phyloP scores from a whole-genome alignment of 768 basidiomycete genomes.

The Artomyces pyxidatus region DNA sequence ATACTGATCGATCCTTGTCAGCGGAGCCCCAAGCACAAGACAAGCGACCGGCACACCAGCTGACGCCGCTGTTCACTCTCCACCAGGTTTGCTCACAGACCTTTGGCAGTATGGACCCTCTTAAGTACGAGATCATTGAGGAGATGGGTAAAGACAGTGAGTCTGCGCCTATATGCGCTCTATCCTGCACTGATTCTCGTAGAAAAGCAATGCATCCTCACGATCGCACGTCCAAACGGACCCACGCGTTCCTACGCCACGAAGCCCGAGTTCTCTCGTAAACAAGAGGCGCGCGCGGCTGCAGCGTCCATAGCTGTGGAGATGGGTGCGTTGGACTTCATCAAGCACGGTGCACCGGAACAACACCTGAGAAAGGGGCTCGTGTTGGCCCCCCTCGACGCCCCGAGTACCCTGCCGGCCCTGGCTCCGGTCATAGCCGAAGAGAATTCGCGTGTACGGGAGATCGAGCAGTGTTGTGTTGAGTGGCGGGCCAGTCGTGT shows the following conservation, averaged over 20 bases:
- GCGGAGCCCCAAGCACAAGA: background rate
- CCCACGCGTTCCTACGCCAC: conserved; percentile 45
- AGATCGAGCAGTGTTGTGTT: conserved; percentile 46
- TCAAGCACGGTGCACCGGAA: conserved; percentile 36
- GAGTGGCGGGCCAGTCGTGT: conserved; percentile 48
- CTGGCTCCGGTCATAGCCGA: conserved; percentile 1
- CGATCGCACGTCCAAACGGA: conserved; percentile 50
- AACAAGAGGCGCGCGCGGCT: conserved; percentile 45
- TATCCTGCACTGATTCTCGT: background rate
- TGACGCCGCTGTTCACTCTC: conserved; percentile 11
- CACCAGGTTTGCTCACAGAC: conserved; percentile 20
- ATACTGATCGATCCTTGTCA: background rate
- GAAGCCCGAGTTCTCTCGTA: conserved; percentile 32
- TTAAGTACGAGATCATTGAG: conserved; percentile 17
- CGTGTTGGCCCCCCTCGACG: conserved; percentile 24
- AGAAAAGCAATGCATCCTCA: conserved; percentile 57
- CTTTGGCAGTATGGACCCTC: conserved; percentile 17
- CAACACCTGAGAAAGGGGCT: conserved; percentile 27
- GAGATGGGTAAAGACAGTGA: conserved; percentile 10
- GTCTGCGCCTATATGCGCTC: background rate
- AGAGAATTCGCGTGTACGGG: conserved; percentile 22
- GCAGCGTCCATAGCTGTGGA: conserved; percentile 48
- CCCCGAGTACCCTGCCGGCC: conserved; percentile 5
- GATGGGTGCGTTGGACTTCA: conserved; percentile 55
- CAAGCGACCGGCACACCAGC: background rate